Percentiles rank a stretch among this genome's conserved stretches.
These are phyloP conservation scores for Juglanconis sp. DNA, from an alignment of 2,329 filamentous ascomycete genomes.

Conservation along the genomic window DNA sequence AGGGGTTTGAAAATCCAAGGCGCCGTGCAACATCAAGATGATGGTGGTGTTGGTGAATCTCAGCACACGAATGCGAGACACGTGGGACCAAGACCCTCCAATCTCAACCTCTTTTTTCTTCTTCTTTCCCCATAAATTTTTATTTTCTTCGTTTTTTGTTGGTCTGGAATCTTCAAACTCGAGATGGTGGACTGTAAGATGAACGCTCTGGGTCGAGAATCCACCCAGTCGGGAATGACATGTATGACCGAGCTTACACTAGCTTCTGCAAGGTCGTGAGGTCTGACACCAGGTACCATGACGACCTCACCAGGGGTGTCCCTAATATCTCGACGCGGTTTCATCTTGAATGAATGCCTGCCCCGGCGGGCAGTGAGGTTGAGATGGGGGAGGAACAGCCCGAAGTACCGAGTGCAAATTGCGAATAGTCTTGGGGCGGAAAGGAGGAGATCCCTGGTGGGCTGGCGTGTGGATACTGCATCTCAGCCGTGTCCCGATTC, in stretches of 20 bases:
- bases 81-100: background rate
- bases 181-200: background rate
- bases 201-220: no score
- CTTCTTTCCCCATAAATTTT: background rate
- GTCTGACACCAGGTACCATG: background rate
- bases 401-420: background rate
- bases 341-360: background rate
- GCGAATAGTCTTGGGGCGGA: background rate
- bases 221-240: no score
- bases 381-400: background rate
- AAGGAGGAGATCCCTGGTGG: background rate
- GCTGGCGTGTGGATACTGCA: background rate
- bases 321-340: constrained; percentile 16
- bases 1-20: background rate
- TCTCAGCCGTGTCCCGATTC: background rate
- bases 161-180: background rate
- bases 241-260: no score
- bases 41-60: background rate
- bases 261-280: no score
- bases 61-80: background rate
- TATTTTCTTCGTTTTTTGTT: background rate
- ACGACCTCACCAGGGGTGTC: background rate
- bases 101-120: background rate
- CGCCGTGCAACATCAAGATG: background rate
- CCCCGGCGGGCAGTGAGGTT: no score